phyloP scores from a whole-genome alignment of 2,329 filamentous ascomycete species.

The Cladosporium sp. region DNA sequence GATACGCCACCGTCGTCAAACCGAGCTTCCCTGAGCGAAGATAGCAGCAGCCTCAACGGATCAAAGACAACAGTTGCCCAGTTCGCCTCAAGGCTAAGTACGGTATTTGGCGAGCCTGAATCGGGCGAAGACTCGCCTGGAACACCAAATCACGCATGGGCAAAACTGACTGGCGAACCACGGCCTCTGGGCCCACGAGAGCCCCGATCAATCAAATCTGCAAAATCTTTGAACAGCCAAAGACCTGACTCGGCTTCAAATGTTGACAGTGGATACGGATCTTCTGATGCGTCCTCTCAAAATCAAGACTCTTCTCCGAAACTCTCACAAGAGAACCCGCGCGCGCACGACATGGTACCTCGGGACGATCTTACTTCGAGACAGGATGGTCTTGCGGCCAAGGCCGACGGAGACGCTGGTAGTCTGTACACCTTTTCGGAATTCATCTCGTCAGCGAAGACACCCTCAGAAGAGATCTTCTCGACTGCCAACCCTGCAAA shows the following conservation, averaged over 20 bases:
- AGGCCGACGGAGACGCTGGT: background rate
- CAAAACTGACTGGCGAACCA: constrained; percentile 19
- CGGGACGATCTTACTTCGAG: background rate
- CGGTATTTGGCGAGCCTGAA: constrained; percentile 20
- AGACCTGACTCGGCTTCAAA: constrained; percentile 3
- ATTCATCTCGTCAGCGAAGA: constrained; percentile 8
- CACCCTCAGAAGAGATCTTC: background rate
- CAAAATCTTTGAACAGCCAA: background rate
- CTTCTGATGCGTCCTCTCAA: constrained; percentile 17
- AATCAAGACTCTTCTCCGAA: background rate
- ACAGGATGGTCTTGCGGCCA: background rate
- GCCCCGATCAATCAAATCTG: background rate
- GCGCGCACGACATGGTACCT: background rate
- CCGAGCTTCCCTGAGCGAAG: constrained; percentile 1
- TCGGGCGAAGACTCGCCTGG: constrained; percentile 12
- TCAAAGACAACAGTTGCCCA: constrained; percentile 14
- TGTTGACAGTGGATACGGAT: constrained; percentile 31
- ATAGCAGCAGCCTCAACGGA: constrained; percentile 19
- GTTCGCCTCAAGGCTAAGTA: constrained; percentile 23
- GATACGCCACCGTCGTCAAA: no score
- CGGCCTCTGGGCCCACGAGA: background rate
- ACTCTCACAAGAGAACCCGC: background rate
- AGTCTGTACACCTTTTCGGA: constrained; percentile 21
- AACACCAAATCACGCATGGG: constrained; percentile 23
- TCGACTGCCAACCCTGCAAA: background rate